Evolutionary conservation across 176 grass and related monocot species (phyloP), one percentile per base, ranked within the genome.

Genomic region (Luzula sylvatica): DNA sequence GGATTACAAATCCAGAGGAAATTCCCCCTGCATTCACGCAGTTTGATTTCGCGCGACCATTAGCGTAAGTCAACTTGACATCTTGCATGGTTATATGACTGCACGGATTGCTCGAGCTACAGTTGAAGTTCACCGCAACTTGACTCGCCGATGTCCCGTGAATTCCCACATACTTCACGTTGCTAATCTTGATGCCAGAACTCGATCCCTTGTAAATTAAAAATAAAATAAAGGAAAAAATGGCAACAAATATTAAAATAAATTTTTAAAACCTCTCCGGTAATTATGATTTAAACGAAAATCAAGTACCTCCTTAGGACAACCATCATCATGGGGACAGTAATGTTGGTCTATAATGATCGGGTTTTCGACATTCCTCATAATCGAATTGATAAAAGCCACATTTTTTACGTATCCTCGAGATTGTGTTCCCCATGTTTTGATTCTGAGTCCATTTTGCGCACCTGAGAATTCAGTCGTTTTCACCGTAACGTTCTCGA

Each of bases 81-180:
- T 86, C 71, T 30, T 82, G 74, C 63, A 96, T 15, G 20, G 49
- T 75, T 52, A 96, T 96, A 30, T 68, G 80, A 11, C 74, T 86
- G 67, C 90, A 96, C 0, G 90, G 90, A 58, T 82, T 73, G 74
- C 71, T 88, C 42, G 79, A 17, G 58, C 90, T 89, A 49, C 90
- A 96, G 66, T 95, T 68, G 18, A 95, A 83, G 35, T 53, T 82
- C 20, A 88, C 76, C 3, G 80, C 90, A 5, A 88, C 80, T 8
- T 53, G 73, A 26, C 80, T 82, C 1, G 74, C 50, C 8, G 90
- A 96, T 22, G 84, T 72, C 3, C 90, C 90, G 0, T 71, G 80
- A 30, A 96, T 59, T 40, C 38, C 67, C 0, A 48, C 40, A 47
- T 89, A 96, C 52, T 25, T 78, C 20, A 96, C 84, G 6, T 71